phyloP scores from a whole-genome alignment of 106 monocot species.

The Hemerocallis citrina region DNA sequence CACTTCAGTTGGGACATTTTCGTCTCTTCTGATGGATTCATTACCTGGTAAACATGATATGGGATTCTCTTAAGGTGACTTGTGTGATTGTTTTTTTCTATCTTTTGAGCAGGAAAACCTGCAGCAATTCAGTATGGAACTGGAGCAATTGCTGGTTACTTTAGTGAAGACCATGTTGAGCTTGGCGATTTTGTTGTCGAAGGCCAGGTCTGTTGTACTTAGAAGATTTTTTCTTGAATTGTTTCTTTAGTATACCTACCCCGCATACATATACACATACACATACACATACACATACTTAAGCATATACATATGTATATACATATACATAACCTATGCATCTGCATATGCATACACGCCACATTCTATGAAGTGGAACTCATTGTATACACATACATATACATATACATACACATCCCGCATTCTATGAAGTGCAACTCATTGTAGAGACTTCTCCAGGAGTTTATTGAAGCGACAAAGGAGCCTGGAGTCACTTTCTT shows the following conservation, averaged over 20 bases:
- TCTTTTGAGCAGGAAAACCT: constrained; percentile 48
- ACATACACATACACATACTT: no score
- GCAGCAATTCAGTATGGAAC: constrained; percentile 77
- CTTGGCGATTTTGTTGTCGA: constrained; percentile 67
- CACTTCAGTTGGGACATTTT: background rate
- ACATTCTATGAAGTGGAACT: background rate
- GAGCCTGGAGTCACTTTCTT: constrained; percentile 51
- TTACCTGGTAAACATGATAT: background rate
- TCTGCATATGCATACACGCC: no score
- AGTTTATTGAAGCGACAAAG: constrained; percentile 52
- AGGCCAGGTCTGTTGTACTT: constrained; percentile 40
- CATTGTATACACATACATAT: no score
- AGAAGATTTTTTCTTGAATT: background rate
- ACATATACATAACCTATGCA: no score
- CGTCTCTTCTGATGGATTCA: background rate
- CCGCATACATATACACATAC: no score
- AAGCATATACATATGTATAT: no score
- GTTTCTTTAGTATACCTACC: no score
- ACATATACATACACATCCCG: no score
- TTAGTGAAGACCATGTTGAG: constrained; percentile 59
- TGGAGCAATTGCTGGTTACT: constrained; percentile 69
- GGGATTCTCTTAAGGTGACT: background rate
- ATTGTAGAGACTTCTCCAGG: constrained; percentile 13
- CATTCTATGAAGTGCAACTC: background rate
- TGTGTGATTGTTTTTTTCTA: background rate